These are phyloP conservation scores for Nakazawaea anatomiae DNA, from an alignment of 805 yeast genomes.

Conservation along the genomic window DNA sequence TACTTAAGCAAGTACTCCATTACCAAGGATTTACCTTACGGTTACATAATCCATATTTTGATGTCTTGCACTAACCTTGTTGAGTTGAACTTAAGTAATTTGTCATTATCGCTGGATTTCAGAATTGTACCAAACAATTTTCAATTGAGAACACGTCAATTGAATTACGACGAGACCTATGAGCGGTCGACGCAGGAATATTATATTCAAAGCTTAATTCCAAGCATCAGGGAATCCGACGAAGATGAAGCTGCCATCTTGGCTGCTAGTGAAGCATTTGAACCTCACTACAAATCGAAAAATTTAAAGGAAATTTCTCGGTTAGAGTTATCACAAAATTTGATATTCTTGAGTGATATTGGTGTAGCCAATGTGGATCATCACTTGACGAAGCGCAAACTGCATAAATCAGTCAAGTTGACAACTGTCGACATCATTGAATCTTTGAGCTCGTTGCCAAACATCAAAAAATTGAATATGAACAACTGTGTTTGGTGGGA, in stretches of 20 bases:
- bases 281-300: conserved; percentile 7
- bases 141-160: conserved; percentile 23
- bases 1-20: conserved; percentile 57
- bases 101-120: conserved; percentile 66
- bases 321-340: conserved; percentile 16
- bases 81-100: conserved; percentile 49
- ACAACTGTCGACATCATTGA: conserved; percentile 12
- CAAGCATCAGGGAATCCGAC: conserved; percentile 17
- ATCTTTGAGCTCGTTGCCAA: conserved; percentile 25
- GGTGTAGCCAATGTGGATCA: conserved; percentile 19
- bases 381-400: conserved; percentile 11
- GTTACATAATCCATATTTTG: conserved; percentile 63
- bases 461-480: conserved; percentile 28
- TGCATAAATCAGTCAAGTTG: conserved; percentile 11
- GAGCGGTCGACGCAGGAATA: background rate
- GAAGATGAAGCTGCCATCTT: conserved; percentile 8
- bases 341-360: conserved; percentile 22
- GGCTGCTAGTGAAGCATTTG: background rate
- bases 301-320: background rate
- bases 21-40: conserved; percentile 75
- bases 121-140: conserved; percentile 36
- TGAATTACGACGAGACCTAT: conserved; percentile 20
- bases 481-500: conserved; percentile 26
- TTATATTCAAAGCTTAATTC: conserved; percentile 4
- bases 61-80: conserved; percentile 60